phyloP scores from a whole-genome alignment of 495 filamentous ascomycete species.

The Hypoxylon subgilvum region DNA sequence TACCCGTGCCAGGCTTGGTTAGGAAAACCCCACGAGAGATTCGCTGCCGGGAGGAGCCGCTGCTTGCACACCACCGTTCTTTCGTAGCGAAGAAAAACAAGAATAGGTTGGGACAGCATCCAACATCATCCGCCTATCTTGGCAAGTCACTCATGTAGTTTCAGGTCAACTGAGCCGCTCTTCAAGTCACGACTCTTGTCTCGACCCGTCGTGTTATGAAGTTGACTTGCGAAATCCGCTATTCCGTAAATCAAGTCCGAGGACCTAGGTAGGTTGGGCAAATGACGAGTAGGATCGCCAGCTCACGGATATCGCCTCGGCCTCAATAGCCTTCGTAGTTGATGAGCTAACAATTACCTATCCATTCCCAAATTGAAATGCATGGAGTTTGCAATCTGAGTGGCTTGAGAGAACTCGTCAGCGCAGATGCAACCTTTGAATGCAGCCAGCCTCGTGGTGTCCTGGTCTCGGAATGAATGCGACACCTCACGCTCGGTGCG shows the following conservation, averaged over 20 bases:
- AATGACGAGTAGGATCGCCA: not conserved
- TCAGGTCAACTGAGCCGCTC: not conserved
- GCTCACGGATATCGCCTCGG: not conserved
- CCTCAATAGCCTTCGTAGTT: not conserved
- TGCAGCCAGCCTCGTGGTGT: too few relatives aligned
- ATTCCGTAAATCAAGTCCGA: too few relatives aligned
- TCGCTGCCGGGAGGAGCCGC: conserved; percentile 4
- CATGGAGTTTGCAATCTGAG: too few relatives aligned
- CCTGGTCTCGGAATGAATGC: too few relatives aligned
- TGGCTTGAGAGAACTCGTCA: too few relatives aligned
- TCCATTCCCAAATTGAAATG: too few relatives aligned
- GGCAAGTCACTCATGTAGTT: too few relatives aligned
- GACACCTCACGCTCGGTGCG: too few relatives aligned
- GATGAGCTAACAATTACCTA: not conserved
- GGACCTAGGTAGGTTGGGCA: too few relatives aligned
- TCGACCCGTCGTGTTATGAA: not conserved
- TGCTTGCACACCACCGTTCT: conserved; percentile 2
- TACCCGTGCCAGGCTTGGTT: not conserved
- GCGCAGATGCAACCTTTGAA: too few relatives aligned
- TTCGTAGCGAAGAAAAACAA: not conserved
- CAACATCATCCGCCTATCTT: not conserved
- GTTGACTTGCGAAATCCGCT: too few relatives aligned
- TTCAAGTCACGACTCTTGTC: conserved; percentile 1
- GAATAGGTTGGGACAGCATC: not conserved
- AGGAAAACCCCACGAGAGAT: too few relatives aligned